Base-by-base conservation (phyloP, 2,329 filamentous ascomycete species). In the Chalaropsis ovoidea region DNA sequence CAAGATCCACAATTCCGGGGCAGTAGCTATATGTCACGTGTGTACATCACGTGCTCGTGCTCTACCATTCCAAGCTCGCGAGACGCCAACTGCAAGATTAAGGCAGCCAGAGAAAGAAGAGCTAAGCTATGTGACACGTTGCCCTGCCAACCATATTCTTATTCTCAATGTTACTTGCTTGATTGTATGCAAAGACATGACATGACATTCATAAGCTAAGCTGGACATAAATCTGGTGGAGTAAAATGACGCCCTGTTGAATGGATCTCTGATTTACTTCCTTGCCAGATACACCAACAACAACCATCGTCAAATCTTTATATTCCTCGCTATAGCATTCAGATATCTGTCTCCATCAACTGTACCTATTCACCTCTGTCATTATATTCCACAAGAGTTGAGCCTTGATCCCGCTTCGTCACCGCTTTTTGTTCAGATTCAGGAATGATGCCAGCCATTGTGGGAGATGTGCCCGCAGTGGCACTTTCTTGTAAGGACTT, bases 401-500 rank as follows among this genome's bases (percentile, higher is more conserved):
- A 2, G 15, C 43, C 15, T 17, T 47, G 15, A n/a, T 47, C 13
- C 8, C 1, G 13, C 42, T 63, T 19, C 42, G n/a, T 56, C 49
- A 45, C 43, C 63, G 22, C 52, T 24, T 39, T 49, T 22, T 45
- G 3, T 56, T 65, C 7, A 41, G 39, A 19, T 31, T 43, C 19
- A 10, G 43, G 24, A 62, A 67, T 49, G 71, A 87, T 87, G 84
- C 82, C 83, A 75, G 82, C 80, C 70, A 80, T 81, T 68, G 79
- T 81, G 71, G 77, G 81, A 71, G 86, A 87, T 70, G 77, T 78
- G 71, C 86, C 86, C 70, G 81, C 82, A 63, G 85, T 88, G 71
- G 79, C 84, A 70, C 78, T 88, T 72, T 89, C 86, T 60, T 89
- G 85, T 88, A 78, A 72, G 80, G 65, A 65, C 61, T 52, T 49